Conservation (phyloP, 257 asterid genomes). For the Anisodus tanguticus region DNA sequence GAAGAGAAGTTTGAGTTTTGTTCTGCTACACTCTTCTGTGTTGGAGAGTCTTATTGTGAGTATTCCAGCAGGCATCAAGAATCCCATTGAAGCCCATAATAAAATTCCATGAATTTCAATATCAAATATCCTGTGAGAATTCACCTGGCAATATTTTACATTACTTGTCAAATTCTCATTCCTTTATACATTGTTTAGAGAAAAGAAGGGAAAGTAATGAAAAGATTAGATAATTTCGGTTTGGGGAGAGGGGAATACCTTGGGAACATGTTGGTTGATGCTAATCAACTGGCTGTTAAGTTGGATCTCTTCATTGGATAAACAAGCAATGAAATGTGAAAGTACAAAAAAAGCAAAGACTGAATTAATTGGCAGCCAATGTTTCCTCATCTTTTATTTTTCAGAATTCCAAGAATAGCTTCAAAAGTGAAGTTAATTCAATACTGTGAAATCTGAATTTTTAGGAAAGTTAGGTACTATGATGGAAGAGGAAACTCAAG, state of each 20-base stretch:
- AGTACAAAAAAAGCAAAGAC: neutral
- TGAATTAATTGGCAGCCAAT: neutral
- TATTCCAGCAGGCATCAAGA: constrained; percentile 78
- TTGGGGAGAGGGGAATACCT: neutral
- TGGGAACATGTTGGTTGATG: constrained; percentile 28
- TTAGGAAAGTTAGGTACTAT: neutral
- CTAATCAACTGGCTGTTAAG: constrained; percentile 26
- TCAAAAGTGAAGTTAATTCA: neutral
- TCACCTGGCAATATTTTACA: constrained; percentile 44
- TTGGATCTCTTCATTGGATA: constrained; percentile 22
- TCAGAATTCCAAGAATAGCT: neutral
- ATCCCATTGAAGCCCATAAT: constrained; percentile 82
- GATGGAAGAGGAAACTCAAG: neutral
- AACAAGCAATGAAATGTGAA: constrained; percentile 18
- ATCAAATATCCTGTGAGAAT: constrained; percentile 47
- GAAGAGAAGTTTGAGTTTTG: constrained; percentile 56
- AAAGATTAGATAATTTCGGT: neutral
- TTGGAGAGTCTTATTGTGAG: constrained; percentile 65
- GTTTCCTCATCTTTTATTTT: neutral
- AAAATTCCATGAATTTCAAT: constrained; percentile 75
- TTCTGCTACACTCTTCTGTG: constrained; percentile 39
- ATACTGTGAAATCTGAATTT: neutral
- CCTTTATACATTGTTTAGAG: too few species aligned
- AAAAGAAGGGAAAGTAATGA: too few species aligned
- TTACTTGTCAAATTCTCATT: neutral